Evolutionary conservation across 352 stramenopile genomes (phyloP), one percentile per base, ranked within the genome.

Genomic region (Phytophthora tentaculata): DNA sequence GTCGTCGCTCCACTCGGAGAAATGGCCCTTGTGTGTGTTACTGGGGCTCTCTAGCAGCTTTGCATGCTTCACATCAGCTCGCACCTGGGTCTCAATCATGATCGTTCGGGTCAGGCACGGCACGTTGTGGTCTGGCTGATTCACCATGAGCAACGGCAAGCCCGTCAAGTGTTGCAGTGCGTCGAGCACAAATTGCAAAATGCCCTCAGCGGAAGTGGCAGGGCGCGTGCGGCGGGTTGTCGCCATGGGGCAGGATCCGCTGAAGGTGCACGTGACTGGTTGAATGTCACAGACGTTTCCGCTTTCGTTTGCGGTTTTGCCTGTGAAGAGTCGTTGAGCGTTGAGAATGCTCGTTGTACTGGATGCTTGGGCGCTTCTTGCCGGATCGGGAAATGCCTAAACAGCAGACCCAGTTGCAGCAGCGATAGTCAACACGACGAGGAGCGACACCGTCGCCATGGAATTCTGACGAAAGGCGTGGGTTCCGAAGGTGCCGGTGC

Each of bases 101-200:
- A 14, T 61, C 23, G 22, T 43, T 69, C 58, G 59, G 22, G 57
- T 68, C 44, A 76, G 20, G 35, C 57, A 67, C 28, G 61, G 64
- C 52, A 72, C 53, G 44, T 76, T 74, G 28, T 66, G 45, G 41
- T 79, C 74, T 29, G 61, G 37, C 50, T 64, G 63, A 37, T 71
- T 74, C 54, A 79, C 67, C 71, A 81, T 79, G 56, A 70, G 67
- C 56, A 79, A 43, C 28, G 61, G 56, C 16, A 74, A 23, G 16
- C 54, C 64, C 49, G 68, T 78, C 47, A 82, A 59, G 19, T 65
- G 69, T 14, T 77, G 51, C 43, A 77, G 53, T 24, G 49, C 63
- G 54, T 74, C 41, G 22, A 73, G 52, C 43, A 77, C 56, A 72
- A 75, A 75, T 80, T 76, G 74, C 39, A 74, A 47, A 82, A 82